These are phyloP conservation scores for Fusarium bactridioides DNA, from an alignment of 2,329 filamentous ascomycete species.

Conservation along the genomic window DNA sequence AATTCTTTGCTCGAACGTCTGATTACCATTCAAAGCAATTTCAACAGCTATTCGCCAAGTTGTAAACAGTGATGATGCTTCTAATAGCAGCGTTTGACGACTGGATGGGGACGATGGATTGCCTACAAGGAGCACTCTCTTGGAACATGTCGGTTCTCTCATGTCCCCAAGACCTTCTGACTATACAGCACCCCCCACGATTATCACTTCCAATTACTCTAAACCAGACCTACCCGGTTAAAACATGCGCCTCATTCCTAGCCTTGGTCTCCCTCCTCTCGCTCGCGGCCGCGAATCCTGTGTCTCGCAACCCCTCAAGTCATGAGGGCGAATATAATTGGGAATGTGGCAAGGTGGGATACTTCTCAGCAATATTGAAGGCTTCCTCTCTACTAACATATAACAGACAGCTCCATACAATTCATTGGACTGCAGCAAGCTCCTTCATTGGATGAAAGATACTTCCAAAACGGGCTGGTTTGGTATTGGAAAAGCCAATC, in stretches of 20 bases:
- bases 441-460: neutral
- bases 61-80: neutral
- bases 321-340: neutral
- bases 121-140: neutral
- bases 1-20: neutral
- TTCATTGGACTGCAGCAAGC: neutral
- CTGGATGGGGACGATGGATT: neutral
- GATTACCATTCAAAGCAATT: neutral
- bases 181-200: neutral
- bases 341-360: conserved; percentile 2
- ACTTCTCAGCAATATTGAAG: too few relatives aligned
- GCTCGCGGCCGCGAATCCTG: neutral
- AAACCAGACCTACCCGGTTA: neutral
- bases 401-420: neutral
- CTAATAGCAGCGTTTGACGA: neutral
- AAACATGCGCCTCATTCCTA: neutral
- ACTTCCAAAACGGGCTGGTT: neutral
- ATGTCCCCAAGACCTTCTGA: neutral
- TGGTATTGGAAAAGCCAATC: neutral
- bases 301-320: neutral
- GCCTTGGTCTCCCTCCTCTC: neutral
- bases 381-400: neutral
- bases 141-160: neutral
- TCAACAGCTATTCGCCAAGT: neutral
- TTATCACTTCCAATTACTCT: neutral